phyloP scores from a whole-genome alignment of 2,329 filamentous ascomycete genomes.

The Beauveria sp. region DNA sequence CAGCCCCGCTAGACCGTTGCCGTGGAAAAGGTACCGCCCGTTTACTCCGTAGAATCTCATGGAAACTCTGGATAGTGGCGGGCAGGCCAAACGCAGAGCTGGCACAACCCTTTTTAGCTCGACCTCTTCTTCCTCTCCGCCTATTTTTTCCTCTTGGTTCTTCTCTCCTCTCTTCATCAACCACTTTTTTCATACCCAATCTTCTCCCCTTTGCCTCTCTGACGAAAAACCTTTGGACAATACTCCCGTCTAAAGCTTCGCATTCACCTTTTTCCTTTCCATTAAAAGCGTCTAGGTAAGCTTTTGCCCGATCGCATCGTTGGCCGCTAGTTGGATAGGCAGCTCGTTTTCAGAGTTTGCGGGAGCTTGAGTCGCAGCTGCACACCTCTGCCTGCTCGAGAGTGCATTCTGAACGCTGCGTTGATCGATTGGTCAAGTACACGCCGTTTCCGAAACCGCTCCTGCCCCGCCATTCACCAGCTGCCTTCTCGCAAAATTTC shows the following conservation, averaged over 20 bases:
- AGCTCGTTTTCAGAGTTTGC: neutral
- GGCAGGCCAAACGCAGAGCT: slow-evolving; percentile 19
- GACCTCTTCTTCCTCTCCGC: slow-evolving; percentile 15
- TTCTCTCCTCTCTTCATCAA: slow-evolving; percentile 14
- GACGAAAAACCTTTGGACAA: slow-evolving; percentile 20
- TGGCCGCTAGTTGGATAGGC: neutral
- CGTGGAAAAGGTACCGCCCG: slow-evolving; percentile 23
- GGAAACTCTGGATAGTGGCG: slow-evolving; percentile 30
- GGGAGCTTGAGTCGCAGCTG: neutral
- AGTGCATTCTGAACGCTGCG: neutral
- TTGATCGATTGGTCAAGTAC: neutral
- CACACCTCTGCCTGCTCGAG: neutral
- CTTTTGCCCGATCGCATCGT: neutral
- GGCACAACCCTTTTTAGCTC: slow-evolving; percentile 29
- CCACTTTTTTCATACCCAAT: slow-evolving; percentile 14
- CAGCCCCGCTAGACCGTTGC: slow-evolving; percentile 13
- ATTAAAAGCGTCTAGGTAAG: slow-evolving; percentile 19
- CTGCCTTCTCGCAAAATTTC: neutral
- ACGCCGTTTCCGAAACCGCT: neutral
- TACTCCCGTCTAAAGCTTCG: slow-evolving; percentile 17
- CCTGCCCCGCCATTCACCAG: neutral
- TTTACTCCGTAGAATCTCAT: slow-evolving; percentile 32
- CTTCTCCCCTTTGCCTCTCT: slow-evolving; percentile 16
- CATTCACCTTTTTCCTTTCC: slow-evolving; percentile 12
- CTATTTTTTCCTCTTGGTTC: slow-evolving; percentile 16